A percentile compares a stretch with the other conserved stretches of the same genome.
Evolutionary conservation across 2,329 filamentous ascomycete genomes (phyloP).

Genomic region (Diaporthe aspalathi): DNA sequence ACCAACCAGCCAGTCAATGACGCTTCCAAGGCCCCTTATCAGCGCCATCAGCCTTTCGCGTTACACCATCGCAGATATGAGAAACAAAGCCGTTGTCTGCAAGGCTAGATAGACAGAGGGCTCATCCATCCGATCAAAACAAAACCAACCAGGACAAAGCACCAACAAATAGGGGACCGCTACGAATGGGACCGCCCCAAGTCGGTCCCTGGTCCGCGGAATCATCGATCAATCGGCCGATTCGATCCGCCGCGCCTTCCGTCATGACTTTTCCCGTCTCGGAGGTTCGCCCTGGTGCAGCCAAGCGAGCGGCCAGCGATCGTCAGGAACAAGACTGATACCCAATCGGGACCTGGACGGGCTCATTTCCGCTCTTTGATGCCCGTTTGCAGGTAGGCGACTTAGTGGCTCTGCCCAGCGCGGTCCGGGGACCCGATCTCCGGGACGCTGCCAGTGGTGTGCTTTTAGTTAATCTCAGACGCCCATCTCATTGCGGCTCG

Average conservation of each 20-base stretch:
- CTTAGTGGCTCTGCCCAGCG: neutral
- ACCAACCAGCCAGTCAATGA: conserved; percentile 11
- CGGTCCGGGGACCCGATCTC: neutral
- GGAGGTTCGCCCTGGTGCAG: neutral
- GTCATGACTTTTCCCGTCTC: conserved; percentile 25
- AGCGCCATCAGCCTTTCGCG: neutral
- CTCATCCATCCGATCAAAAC: neutral
- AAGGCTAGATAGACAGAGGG: neutral
- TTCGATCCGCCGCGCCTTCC: neutral
- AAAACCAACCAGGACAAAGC: conserved; percentile 19
- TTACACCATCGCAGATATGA: neutral
- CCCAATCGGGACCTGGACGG: neutral
- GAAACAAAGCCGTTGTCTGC: neutral
- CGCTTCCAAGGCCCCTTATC: conserved; percentile 4
- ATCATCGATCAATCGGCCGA: conserved; percentile 24
- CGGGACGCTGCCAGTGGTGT: neutral
- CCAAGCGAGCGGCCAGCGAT: neutral
- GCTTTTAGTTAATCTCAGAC: neutral
- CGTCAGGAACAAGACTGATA: conserved; percentile 28
- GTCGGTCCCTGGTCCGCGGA: neutral
- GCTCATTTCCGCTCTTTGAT: neutral
- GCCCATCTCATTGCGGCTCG: neutral
- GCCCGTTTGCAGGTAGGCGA: neutral
- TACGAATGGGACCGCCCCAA: neutral
- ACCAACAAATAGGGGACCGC: too few relatives aligned